Base-by-base conservation (phyloP, 495 filamentous ascomycete genomes). In the Pyronema omphalodes region DNA sequence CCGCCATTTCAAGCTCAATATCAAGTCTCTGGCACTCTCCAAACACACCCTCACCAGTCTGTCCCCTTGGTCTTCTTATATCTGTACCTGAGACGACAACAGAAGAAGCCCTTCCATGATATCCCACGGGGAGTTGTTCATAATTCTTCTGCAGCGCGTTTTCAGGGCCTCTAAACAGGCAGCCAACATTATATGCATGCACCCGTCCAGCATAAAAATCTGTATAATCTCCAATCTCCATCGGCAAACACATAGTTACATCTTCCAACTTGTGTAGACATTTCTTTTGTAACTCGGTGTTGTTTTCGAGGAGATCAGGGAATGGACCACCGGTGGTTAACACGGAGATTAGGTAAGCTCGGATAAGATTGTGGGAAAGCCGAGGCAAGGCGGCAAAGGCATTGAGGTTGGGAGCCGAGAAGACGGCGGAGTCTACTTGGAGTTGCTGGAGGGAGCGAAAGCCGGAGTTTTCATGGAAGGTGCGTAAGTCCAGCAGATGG, bases 121-220 rank as follows among this genome's bases (percentile, higher is more conserved):
- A 96, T 0, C 80, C 89, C 7, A 95, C 84, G 0, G 89, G 89
- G 3, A 96, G 73, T 57, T 93, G 84, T 55, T 73, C 84, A 69
- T 95, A 96, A 66, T 94, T 96, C 19, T 83, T 80, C 67, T 93
- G 85, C 14, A 96, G 71, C 0, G 87, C 86, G 56, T 85, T 83
- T 35, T 79, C 73, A 0, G 78, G 74, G 0, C 86, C 87, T n/a
- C 88, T 80, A 71, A 94, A 91, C 51, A 95, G 70, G 18, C 74
- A 73, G 0, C 86, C 82, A n/a, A 83, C 74, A 53, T 84, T 82
- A 70, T 78, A 82, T 39, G 89, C 89, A 68, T 96, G 89, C 63
- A 94, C 80, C 51, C 80, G 68, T 23, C 89, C 89, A n/a, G 83
- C 89, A 69, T 86, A 96, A 71, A 96, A 96, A 69, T 96, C 89